Evolutionary conservation across 345 rosid species (phyloP), one percentile per base, ranked within the genome.

Genomic region (Diplotaxis tenuifolia): DNA sequence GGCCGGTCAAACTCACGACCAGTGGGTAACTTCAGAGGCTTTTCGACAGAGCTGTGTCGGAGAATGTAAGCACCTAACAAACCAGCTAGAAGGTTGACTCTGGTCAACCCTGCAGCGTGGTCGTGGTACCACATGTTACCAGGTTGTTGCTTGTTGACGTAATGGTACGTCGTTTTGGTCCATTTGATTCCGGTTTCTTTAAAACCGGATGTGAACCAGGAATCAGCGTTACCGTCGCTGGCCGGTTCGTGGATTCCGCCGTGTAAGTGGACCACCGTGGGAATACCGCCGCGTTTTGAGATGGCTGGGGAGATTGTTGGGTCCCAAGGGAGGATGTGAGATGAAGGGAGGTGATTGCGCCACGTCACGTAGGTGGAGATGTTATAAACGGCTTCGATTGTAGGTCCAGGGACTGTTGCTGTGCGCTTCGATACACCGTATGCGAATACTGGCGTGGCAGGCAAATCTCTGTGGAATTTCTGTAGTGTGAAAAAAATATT

Each of bases 91-190:
- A 91, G 73, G 86, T 91, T 94, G 80, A 91, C 89, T 62, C 98
- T 65, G 6, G 98, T 94, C 87, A 91, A 79, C 9, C 98, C 98
- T 68, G 84, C 78, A 21, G 98, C 92, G 45, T 94, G 98, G 70
- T 94, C 98, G 62, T 94, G 98, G 73, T 94, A 94, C 98, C 97
- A 94, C 38, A 89, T 64, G 81, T 83, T 94, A 1, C 98, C 96
- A 3, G 98, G 98, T 0, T 91, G 98, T 32, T 94, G 98, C 4
- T 29, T 40, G 66, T 94, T 94, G 55, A 28, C 66, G 64, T 91
- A 94, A 70, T 78, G 97, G 3, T 84, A 85, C 0, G 54, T 82
- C 14, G 28, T 64, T 50, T 86, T 83, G 1, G 86, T 81, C 98
- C 97, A 94, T 6, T 82, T 82, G 25, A 85, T 75, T 0, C 98